Evolutionary conservation across 2,329 filamentous ascomycete species (phyloP).

Genomic region (Ceratocystis ficicola): DNA sequence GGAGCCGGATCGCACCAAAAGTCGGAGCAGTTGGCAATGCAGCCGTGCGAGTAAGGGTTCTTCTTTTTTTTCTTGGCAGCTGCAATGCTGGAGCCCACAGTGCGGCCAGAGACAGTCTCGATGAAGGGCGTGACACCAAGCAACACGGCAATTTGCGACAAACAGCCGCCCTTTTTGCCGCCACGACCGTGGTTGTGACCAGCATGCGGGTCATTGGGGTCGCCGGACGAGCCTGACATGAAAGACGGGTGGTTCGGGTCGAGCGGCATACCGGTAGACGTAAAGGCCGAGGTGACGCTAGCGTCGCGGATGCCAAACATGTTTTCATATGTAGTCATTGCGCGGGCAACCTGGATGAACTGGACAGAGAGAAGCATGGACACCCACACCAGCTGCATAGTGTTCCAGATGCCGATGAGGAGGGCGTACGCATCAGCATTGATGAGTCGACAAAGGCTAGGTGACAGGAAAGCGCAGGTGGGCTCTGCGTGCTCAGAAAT

Average conservation of each 20-base stretch:
- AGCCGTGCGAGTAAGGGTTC: constrained; percentile 78
- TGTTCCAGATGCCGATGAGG: constrained; percentile 64
- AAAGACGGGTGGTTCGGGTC: constrained; percentile 48
- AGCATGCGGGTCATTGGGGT: constrained; percentile 33
- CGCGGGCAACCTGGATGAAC: constrained; percentile 79
- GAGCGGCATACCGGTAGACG: constrained; percentile 63
- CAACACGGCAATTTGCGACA: constrained; percentile 70
- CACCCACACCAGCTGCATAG: constrained; percentile 84
- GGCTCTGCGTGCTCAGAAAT: constrained; percentile 42
- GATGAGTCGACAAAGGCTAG: constrained; percentile 59
- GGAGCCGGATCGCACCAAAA: constrained; percentile 91
- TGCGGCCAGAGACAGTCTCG: constrained; percentile 73
- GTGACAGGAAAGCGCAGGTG: constrained; percentile 64
- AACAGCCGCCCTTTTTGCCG: constrained; percentile 47
- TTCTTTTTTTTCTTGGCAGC: constrained; percentile 39
- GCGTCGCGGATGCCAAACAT: constrained; percentile 66
- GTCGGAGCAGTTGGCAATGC: constrained; percentile 82
- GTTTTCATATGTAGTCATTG: constrained; percentile 92
- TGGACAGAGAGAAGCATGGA: constrained; percentile 95
- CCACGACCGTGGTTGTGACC: constrained; percentile 34
- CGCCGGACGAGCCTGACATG: constrained; percentile 42
- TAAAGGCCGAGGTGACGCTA: constrained; percentile 60
- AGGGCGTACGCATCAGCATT: constrained; percentile 77
- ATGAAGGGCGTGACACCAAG: constrained; percentile 90
- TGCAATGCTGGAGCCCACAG: constrained; percentile 32